A percentile compares a stretch with the other conserved stretches of the same genome.
These are phyloP conservation scores for Pythium volutum DNA, from an alignment of 352 stramenopile genomes.

Conservation along the genomic window DNA sequence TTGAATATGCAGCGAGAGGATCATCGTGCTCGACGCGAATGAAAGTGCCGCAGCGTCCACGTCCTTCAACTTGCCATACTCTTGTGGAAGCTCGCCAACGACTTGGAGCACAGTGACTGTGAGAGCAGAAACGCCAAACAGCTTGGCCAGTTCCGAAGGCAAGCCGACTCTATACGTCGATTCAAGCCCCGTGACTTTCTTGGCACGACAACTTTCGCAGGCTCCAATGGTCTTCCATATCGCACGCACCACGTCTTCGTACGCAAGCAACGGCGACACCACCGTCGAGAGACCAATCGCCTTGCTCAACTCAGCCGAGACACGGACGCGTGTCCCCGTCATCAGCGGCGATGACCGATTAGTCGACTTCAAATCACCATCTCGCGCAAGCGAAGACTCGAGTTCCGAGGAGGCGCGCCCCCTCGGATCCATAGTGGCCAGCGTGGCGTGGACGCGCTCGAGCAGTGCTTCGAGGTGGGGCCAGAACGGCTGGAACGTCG, in stretches of 20 bases:
- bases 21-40: conserved; percentile 24
- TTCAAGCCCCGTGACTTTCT: background rate
- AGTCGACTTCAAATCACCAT: background rate
- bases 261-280: background rate
- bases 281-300: conserved; percentile 1
- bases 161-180: conserved; percentile 8
- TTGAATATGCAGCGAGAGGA: conserved; percentile 30
- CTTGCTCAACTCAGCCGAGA: conserved; percentile 8
- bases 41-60: conserved; percentile 16
- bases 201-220: background rate
- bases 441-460: conserved; percentile 12
- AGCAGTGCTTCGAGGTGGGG: conserved; percentile 22
- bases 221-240: conserved; percentile 20
- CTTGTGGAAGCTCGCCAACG: background rate
- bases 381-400: background rate
- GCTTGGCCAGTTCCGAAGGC: conserved; percentile 17
- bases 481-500: conserved; percentile 20
- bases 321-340: background rate
- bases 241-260: conserved; percentile 11
- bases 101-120: background rate
- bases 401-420: background rate
- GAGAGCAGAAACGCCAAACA: conserved; percentile 16
- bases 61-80: background rate
- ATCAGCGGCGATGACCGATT: background rate
- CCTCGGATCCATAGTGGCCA: conserved; percentile 5